These are phyloP conservation scores for Nicotiana tomentosiformis DNA, from an alignment of 257 asterid genomes.

Conservation along the genomic window DNA sequence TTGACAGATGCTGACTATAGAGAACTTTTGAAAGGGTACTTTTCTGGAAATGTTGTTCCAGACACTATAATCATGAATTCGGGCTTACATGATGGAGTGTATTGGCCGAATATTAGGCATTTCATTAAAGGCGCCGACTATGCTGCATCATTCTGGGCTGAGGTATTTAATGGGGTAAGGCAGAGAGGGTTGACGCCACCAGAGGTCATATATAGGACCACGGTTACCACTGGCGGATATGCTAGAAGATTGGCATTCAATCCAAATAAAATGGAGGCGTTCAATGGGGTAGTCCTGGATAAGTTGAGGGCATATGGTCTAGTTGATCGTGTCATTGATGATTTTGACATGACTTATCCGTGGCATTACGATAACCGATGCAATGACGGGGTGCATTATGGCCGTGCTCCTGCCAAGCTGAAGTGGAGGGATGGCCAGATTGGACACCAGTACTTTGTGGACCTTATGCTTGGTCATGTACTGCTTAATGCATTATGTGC, in stretches of 20 bases:
- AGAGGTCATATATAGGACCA: constrained; percentile 60
- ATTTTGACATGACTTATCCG: constrained; percentile 85
- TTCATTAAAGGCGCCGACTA: constrained; percentile 55
- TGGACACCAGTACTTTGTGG: constrained; percentile 92
- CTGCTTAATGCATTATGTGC: constrained; percentile 54
- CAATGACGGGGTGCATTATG: constrained; percentile 92
- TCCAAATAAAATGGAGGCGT: constrained; percentile 94
- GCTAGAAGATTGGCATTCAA: constrained; percentile 65
- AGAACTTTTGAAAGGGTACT: constrained; percentile 41
- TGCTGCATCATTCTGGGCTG: constrained; percentile 74
- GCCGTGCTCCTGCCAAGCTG: constrained; percentile 71
- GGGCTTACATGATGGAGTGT: constrained; percentile 79
- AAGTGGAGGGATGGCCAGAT: constrained; percentile 83
- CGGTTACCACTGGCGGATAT: constrained; percentile 79
- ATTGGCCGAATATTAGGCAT: constrained; percentile 48
- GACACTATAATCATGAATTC: constrained; percentile 84
- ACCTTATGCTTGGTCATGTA: constrained; percentile 88
- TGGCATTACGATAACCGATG: constrained; percentile 93
- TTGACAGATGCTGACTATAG: constrained; percentile 42
- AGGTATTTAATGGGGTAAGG: constrained; percentile 38
- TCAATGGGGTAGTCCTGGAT: constrained; percentile 76
- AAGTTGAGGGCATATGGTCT: constrained; percentile 52
- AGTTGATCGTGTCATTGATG: constrained; percentile 52
- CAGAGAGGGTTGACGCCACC: constrained; percentile 47
- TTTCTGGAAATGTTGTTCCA: constrained; percentile 46